Conservation (phyloP, 2,329 filamentous ascomycete species). For the Ascosphaera acerosa region DNA sequence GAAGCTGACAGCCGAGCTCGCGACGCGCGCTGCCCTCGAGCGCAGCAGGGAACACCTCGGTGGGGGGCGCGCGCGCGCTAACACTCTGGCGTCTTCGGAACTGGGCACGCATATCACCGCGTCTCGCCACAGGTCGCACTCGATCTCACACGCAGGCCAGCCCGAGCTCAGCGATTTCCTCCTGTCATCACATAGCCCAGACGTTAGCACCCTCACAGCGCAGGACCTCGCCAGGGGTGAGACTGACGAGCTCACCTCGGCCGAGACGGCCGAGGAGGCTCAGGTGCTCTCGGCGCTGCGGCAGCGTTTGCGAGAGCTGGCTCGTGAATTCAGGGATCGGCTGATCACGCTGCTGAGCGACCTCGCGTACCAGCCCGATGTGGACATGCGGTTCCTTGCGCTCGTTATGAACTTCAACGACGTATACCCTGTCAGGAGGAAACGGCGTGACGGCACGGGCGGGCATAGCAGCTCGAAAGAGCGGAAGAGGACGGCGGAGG, state of each 20-base stretch:
- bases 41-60: conserved; percentile 23
- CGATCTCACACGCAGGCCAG: neutral
- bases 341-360: conserved; percentile 71
- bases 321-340: conserved; percentile 47
- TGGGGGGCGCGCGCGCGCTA: conserved; percentile 2
- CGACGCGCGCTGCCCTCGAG: conserved; percentile 37
- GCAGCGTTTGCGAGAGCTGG: conserved; percentile 44
- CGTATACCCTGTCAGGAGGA: conserved; percentile 58
- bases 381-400: conserved; percentile 84
- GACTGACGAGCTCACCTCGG: conserved; percentile 12
- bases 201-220: conserved; percentile 16
- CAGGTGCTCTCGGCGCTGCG: conserved; percentile 51
- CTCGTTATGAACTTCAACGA: conserved; percentile 99
- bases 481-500: conserved; percentile 1
- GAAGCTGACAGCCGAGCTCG: conserved; percentile 49
- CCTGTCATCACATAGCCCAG: conserved; percentile 9
- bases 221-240: conserved; percentile 16
- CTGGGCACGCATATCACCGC: conserved; percentile 1
- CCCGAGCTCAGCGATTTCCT: conserved; percentile 8
- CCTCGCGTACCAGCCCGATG: conserved; percentile 73
- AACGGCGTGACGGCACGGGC: conserved; percentile 26
- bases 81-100: neutral
- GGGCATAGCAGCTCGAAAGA: conserved; percentile 1
- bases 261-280: conserved; percentile 24
- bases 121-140: neutral